Evolutionary conservation across 2,329 filamentous ascomycete genomes (phyloP), one percentile per base, ranked within the genome.

Genomic region (Penicillium sp.): DNA sequence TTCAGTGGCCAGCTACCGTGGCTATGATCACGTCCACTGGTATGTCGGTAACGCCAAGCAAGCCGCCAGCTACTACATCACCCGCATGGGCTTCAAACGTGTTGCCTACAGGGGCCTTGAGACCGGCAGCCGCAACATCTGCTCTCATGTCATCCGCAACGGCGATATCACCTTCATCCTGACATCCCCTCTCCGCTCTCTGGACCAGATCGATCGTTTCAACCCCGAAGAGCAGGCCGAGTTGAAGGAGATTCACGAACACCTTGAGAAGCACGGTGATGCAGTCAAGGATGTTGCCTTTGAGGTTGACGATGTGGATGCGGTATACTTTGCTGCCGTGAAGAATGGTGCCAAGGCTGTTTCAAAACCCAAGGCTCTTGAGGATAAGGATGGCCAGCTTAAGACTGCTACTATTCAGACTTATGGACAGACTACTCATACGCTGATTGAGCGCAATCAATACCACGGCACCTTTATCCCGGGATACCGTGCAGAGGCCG

Each of bases 11-110:
- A 72, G 69, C 58, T 76, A 96, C 78, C 84, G 84, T 57, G 91
- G 90, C 69, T 97, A 96, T 73, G 90, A 96, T 76, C 90, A 96
- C 74, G 84, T 96, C 53, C 92, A 91, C 63, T 97, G 92, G 92
- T 96, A 91, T 79, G 93, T 97, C 29, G 91, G 92, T 70, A 97
- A 97, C 71, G 92, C 93, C 65, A 97, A 97, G 77, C 92, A 97
- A 79, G 90, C 91, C 2, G 92, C 92, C 36, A 83, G 88, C 13
- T 97, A 90, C 78, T 97, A 96, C 77, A 87, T 88, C 63, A 87
- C 84, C 10, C 88, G 91, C 62, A 91, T 97, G 79, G 92, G 91
- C 52, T 96, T 97, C 78, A 79, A 84, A 67, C 84, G 84, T 18
- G 75, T 96, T 53, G 93, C 93, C 58, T 96, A 96, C 74, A 83